Base-by-base conservation (phyloP, 768 basidiomycete species). In the Hebeloma cylindrosporum region DNA sequence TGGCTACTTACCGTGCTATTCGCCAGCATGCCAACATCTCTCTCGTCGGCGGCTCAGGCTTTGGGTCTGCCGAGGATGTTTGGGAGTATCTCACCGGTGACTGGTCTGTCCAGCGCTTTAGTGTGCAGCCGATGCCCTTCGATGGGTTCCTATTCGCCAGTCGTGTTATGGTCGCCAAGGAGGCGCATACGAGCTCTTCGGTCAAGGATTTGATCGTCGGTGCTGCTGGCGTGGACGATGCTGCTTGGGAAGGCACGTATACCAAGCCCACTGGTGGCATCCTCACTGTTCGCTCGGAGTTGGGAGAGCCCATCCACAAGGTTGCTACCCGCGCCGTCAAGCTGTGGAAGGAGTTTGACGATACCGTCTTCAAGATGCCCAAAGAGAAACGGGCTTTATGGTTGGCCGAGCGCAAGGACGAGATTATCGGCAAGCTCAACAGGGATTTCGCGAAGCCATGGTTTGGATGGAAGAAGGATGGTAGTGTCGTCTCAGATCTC, bases 221-320 rank as follows among this genome's bases (percentile, higher is more conserved):
- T 33, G 93, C 95, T 2, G 60, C 86, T n/a, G 96, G 96, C 67
- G 93, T 97, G 28, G 78, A 80, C 23, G 93, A 98, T 59, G 78
- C 72, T 40, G 73, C 85, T 44, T 98, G 94, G 93, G 95, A 98
- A 63, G 89, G 87, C 25, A 97, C 96, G 0, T 98, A 98, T 64
- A 68, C 76, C 52, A 93, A 90, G 68, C 88, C 93, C 48, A 96
- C 93, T 5, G 96, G 95, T 45, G 95, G 96, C 26, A 87, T 98
- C 54, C 78, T 98, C 50, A 98, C 95, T 5, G 96, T 99, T 50
- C 88, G 86, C 54, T 98, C 95, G 3, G 96, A 99, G 73, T 80
- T 99, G 37, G 94, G 94, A 29, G 96, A 99, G 66, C 96, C 96
- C 8, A 98, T 98, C 57, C 96, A 99, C 74, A 99, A 99, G 75